Evolutionary conservation across 73 alveolate species (phyloP), one percentile per base, ranked within the genome.

Genomic region (Durusdinium trenchii): DNA sequence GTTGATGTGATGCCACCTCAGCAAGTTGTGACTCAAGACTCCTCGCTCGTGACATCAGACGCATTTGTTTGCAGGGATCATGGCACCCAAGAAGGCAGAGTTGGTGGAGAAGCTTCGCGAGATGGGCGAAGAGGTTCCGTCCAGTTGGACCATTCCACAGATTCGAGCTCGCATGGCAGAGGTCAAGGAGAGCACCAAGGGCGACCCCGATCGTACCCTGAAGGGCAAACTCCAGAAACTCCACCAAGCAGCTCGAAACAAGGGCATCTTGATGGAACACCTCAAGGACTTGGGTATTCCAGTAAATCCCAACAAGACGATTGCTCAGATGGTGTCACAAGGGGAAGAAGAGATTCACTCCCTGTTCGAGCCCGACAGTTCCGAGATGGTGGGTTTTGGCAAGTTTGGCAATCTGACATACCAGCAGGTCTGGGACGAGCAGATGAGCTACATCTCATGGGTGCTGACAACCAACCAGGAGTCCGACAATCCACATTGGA

Each of bases 341-440:
- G 87, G 42, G 36, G 57, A 32, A 18, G 12, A 40, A 54, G 38
- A n/a, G 60, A 76, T 76, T 54, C 18, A 18, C 87, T 35, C 12
- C 57, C 36, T 36, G 60, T 76, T 16, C 87, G 60, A 36, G 3
- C 87, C 87, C 20, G 36, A 10, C 48, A 54, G n/a, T 12, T 10
- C 60, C 0, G 87, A 76, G 18, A 18, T 76, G 61, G 45, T 79
- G 47, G 90, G 90, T 0, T 79, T 79, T 64, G 90, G 90, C 42
- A 79, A 43, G 64, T 26, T 10, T 43, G 61, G 64, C 28, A 4
- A 42, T 42, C 61, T 45, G 64, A 79, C 90, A 9, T 45, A 35
- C 18, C 64, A 6, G 14, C 38, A 38, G 9, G 43, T 46, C 30
- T 42, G 23, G 47, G 57, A 26, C 57, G 23, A 40, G 36, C 38